These are phyloP conservation scores for Geosmithia putterillii DNA, from an alignment of 2,329 filamentous ascomycete species.

Conservation along the genomic window DNA sequence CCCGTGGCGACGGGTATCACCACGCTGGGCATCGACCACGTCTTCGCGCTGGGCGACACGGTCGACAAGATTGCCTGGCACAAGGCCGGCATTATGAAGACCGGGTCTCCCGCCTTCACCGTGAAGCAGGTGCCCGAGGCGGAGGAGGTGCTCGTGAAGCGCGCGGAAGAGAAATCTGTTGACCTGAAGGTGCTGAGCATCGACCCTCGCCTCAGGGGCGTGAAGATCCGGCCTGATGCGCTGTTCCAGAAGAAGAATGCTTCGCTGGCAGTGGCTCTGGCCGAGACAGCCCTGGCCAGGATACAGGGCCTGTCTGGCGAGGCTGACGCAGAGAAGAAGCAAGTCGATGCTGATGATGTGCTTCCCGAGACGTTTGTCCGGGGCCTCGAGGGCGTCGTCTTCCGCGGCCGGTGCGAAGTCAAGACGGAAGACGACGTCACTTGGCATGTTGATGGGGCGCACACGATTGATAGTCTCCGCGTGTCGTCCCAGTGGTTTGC, in stretches of 20 bases:
- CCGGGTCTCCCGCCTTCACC: conserved; percentile 43
- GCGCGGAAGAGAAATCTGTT: conserved; percentile 41
- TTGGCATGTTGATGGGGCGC: conserved; percentile 90
- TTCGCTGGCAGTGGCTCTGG: conserved; percentile 37
- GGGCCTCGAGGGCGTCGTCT: conserved; percentile 63
- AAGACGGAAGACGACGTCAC: conserved; percentile 42
- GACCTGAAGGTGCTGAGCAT: conserved; percentile 30
- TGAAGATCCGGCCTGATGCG: conserved; percentile 38
- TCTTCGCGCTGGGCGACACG: conserved; percentile 48
- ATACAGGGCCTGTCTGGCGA: conserved; percentile 19
- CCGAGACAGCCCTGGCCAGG: conserved; percentile 33
- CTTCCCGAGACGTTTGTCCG: conserved; percentile 54
- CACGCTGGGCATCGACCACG: conserved; percentile 58
- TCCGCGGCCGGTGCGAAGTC: conserved; percentile 67
- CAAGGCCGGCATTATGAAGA: conserved; percentile 61
- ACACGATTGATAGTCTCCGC: conserved; percentile 81
- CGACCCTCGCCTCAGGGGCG: conserved; percentile 30
- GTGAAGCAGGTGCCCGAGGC: conserved; percentile 36
- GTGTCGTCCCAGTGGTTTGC: conserved; percentile 77
- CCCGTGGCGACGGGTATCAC: conserved; percentile 50
- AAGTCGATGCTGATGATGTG: too few relatives aligned
- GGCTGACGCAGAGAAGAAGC: too few relatives aligned
- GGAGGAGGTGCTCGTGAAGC: conserved; percentile 28
- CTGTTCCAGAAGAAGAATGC: conserved; percentile 49
- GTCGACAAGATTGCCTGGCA: conserved; percentile 61